Base-by-base conservation (phyloP, 2,329 filamentous ascomycete species). In the Colletotrichum sp. region DNA sequence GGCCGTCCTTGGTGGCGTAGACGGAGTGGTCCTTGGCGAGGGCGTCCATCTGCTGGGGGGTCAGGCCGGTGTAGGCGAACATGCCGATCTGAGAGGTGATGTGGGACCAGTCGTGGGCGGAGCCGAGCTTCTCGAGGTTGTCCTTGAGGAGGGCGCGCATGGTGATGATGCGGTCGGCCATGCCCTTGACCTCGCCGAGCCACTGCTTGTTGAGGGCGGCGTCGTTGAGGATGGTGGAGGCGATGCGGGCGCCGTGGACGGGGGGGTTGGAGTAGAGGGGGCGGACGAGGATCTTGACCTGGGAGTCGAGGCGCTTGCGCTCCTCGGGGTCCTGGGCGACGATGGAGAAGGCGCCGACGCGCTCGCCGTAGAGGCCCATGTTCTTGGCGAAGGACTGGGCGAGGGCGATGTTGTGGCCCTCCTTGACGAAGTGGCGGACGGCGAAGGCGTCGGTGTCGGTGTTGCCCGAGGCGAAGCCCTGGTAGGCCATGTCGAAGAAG, bases 401-500 rank as follows among this genome's bases (percentile, higher is more conserved):
- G 78, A 99, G 92, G 83, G 93, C 93, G 84, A 97, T 92, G 84
- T 95, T 92, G 89, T 98, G 96, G 82, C 96, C 96, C 88, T 98
- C 90, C 88, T 95, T 91, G 85, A 98, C 93, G 85, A 99, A 99
- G 90, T 98, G 91, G 80, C 97, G 93, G 80, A 99, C 91, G 77
- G 97, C 95, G 85, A 96, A 99, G 79, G 97, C 97, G 85, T 99
- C 96, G 87, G 93, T 93, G 90, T 98, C 92, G 79, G 95, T 97
- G 88, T 98, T 92, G 80, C 96, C 96, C 79, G 94, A 97, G 81
- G 96, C 96, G 84, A 99, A 99, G 81, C 96, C 96, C 89, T 99
- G 96, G 91, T 99, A 99, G 79, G 96, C 96, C 96, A 98, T 98
- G 87, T 99, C 96, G 89, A 99, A 99, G 92, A 99, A 98, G 82